Conservation (phyloP, 495 filamentous ascomycete species). For the Penicillium roqueforti region DNA sequence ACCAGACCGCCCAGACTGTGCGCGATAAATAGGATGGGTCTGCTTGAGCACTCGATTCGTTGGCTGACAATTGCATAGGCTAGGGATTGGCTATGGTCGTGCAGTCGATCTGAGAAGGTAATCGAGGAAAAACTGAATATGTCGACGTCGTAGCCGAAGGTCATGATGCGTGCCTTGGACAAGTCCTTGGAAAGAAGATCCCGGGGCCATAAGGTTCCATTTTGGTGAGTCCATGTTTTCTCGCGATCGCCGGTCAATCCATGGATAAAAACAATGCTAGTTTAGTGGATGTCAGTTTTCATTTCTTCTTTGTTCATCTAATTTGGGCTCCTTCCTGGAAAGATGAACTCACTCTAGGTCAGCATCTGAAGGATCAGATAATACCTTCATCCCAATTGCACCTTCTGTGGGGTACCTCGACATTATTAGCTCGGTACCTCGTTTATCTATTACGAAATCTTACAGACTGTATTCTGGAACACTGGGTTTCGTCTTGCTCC, state of each 20-base stretch:
- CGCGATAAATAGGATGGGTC: constrained; percentile 6
- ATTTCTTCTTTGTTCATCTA: background rate
- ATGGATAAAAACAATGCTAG: constrained; percentile 4
- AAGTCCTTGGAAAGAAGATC: constrained; percentile 2
- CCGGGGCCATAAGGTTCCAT: constrained; percentile 3
- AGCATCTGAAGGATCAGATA: background rate
- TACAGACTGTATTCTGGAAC: background rate
- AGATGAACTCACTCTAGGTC: constrained; percentile 1
- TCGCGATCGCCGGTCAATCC: constrained; percentile 1
- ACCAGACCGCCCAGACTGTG: constrained; percentile 1
- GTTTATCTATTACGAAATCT: background rate
- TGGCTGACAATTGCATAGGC: constrained; percentile 6
- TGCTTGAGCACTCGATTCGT: background rate
- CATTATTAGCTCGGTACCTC: background rate
- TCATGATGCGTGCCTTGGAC: constrained; percentile 3
- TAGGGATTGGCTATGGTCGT: constrained; percentile 2
- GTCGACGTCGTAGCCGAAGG: constrained; percentile 5
- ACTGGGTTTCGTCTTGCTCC: background rate
- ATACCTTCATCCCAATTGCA: background rate
- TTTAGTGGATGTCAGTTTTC: background rate
- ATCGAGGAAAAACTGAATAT: background rate
- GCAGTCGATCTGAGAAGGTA: background rate
- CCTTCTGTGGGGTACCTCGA: background rate
- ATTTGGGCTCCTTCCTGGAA: background rate
- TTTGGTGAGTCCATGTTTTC: constrained; percentile 4